phyloP scores from a whole-genome alignment of 2,329 filamentous ascomycete species.

The Penicillium expansum region DNA sequence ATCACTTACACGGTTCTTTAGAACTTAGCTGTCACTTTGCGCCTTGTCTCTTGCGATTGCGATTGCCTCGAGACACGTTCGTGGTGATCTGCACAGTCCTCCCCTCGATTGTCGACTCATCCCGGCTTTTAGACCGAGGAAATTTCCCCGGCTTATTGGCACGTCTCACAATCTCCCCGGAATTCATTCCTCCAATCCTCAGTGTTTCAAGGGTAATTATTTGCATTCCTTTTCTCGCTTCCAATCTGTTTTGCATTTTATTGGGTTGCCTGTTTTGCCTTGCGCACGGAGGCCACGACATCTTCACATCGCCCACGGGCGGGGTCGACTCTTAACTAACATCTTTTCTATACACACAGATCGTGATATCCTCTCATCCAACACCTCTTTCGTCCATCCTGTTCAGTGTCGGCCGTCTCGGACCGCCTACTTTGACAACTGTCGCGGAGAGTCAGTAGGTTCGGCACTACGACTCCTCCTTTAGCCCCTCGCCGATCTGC shows the following conservation, averaged over 20 bases:
- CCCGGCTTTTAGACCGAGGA: slow-evolving; percentile 4
- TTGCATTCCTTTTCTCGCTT: slow-evolving; percentile 1
- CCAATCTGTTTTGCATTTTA: not conserved
- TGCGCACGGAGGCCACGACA: slow-evolving; percentile 7
- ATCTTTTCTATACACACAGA: not conserved
- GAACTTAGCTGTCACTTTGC: not conserved
- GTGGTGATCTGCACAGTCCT: slow-evolving; percentile 15
- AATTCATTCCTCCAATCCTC: slow-evolving; percentile 1
- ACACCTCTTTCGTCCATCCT: not conserved
- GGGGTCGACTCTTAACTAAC: slow-evolving; percentile 10
- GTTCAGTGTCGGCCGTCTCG: not conserved
- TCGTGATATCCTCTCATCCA: not conserved
- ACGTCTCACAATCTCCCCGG: not conserved
- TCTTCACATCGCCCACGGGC: slow-evolving; percentile 6
- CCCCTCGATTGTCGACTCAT: slow-evolving; percentile 21
- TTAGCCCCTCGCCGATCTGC: slow-evolving; percentile 11
- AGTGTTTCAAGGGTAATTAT: slow-evolving; percentile 10
- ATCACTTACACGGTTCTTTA: slow-evolving; percentile 11
- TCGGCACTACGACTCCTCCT: slow-evolving; percentile 12
- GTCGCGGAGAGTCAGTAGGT: slow-evolving; percentile 4
- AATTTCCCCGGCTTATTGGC: slow-evolving; percentile 4
- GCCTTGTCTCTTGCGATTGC: not conserved
- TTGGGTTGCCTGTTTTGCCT: slow-evolving; percentile 16
- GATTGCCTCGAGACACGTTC: slow-evolving; percentile 6
- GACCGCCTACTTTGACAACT: not conserved